Conservation (phyloP, 108 stramenopile species). For the Licmophora abbreviata region DNA sequence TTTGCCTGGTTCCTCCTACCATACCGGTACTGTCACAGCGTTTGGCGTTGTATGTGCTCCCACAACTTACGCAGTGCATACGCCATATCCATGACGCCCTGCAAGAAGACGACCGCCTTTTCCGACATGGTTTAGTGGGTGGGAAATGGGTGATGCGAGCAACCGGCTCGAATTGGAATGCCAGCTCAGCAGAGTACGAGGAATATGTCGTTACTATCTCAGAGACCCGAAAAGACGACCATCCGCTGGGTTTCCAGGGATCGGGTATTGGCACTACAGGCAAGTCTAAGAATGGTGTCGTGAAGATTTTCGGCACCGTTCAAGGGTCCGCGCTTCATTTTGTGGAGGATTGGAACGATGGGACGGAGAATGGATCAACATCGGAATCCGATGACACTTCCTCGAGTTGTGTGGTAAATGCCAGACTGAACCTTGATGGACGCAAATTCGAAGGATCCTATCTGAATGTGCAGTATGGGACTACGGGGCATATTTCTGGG, state of each 20-base stretch:
- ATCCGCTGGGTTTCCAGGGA: slow-evolving; percentile 38
- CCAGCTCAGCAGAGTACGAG: slow-evolving; percentile 24
- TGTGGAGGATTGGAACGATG: slow-evolving; percentile 62
- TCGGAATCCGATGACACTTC: slow-evolving; percentile 26
- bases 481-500: slow-evolving; percentile 53
- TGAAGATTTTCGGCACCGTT: slow-evolving; percentile 38
- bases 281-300: slow-evolving; percentile 50
- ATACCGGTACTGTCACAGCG: slow-evolving; percentile 65
- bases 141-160: slow-evolving; percentile 68
- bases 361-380: slow-evolving; percentile 13
- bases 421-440: slow-evolving; percentile 55
- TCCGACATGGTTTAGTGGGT: slow-evolving; percentile 23
- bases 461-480: slow-evolving; percentile 48
- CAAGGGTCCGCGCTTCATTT: slow-evolving; percentile 52
- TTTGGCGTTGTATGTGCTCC: slow-evolving; percentile 49
- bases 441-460: slow-evolving; percentile 69
- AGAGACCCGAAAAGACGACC: slow-evolving; percentile 8
- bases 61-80: slow-evolving; percentile 42
- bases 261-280: slow-evolving; percentile 46
- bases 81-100: slow-evolving; percentile 18
- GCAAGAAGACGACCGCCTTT: slow-evolving; percentile 4
- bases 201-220: slow-evolving; percentile 55
- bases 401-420: slow-evolving; percentile 53
- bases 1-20: slow-evolving; percentile 57
- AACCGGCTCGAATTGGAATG: slow-evolving; percentile 28